Evolutionary conservation across 805 yeast species (phyloP).

Genomic region (Ogataea wickerhamii): DNA sequence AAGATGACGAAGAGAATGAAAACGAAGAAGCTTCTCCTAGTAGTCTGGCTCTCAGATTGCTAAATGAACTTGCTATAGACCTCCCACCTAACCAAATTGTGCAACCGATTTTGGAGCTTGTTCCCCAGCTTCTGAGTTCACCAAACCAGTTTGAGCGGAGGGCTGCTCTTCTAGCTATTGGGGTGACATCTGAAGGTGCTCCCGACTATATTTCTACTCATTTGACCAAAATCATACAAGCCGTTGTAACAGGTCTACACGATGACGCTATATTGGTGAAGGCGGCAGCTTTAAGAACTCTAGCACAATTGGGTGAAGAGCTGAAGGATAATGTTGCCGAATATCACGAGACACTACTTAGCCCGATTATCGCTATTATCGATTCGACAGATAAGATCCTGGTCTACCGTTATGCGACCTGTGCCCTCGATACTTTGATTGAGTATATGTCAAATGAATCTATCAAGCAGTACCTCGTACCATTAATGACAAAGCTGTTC

Average conservation of each 20-base stretch:
- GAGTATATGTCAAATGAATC: slow-evolving; percentile 90
- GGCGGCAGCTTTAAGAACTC: slow-evolving; percentile 80
- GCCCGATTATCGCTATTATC: slow-evolving; percentile 81
- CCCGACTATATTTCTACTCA: slow-evolving; percentile 87
- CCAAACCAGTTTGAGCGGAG: slow-evolving; percentile 76
- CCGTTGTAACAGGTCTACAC: slow-evolving; percentile 70
- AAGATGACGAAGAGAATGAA: slow-evolving; percentile 86
- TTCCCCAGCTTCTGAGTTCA: slow-evolving; percentile 56
- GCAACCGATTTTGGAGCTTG: slow-evolving; percentile 66
- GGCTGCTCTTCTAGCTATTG: slow-evolving; percentile 78
- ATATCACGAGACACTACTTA: slow-evolving; percentile 77
- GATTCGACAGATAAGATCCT: slow-evolving; percentile 79
- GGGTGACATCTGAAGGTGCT: slow-evolving; percentile 85
- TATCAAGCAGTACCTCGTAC: slow-evolving; percentile 73
- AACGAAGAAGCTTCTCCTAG: slow-evolving; percentile 86
- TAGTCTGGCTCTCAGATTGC: slow-evolving; percentile 71
- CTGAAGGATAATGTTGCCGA: slow-evolving; percentile 82
- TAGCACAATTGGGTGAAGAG: slow-evolving; percentile 75
- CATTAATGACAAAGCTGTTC: slow-evolving; percentile 86
- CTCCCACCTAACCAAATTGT: slow-evolving; percentile 93
- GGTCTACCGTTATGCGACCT: slow-evolving; percentile 87
- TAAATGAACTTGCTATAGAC: slow-evolving; percentile 74
- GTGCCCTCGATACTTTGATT: slow-evolving; percentile 85
- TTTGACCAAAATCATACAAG: slow-evolving; percentile 67
- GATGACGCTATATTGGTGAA: slow-evolving; percentile 73